Evolutionary conservation across 2,329 filamentous ascomycete genomes (phyloP), one percentile per base, ranked within the genome.

Genomic region (Alternaria sp.): DNA sequence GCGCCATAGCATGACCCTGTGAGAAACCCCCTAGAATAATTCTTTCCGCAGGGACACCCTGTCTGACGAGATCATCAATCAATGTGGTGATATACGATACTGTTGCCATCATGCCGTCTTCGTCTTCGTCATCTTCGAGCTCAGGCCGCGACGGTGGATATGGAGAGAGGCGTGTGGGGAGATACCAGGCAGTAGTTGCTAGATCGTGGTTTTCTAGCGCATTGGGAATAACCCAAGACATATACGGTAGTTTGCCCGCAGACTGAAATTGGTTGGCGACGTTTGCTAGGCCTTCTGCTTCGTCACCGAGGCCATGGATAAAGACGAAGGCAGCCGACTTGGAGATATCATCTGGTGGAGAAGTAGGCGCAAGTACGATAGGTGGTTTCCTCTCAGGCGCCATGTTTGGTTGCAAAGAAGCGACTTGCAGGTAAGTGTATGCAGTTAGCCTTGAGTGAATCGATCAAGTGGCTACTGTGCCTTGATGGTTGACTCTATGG

Each of bases 191-290:
- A 59, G 78, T 81, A 24, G 79, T 72, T 64, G 78, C 79, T 16
- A 81, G 75, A 46, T 84, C 81, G 57, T 75, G 79, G 65, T 84
- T 81, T 39, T 82, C 76, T 42, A 78, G 74, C 3, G 84, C 83
- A 55, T 83, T 84, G 14, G 84, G 83, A 28, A 86, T 78, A 41
- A 84, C 73, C 83, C 83, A 85, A 48, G 78, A 75, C 64, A 84
- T 71, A 66, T 84, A 78, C 0, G 81, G 78, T 5, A 85, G 76
- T 69, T 85, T 85, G 60, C 74, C 71, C 44, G 81, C 81, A 39
- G 78, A 67, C 59, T 84, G 82, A 65, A 85, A 84, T 63, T 84
- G 82, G 28, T 79, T 75, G 16, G 80, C 80, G 8, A 84, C 74
- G 51, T 82, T 74, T 61, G 79, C 76, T 32, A 81, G 70, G 4